A percentile compares a stretch with the other conserved stretches of the same genome.
Conservation (phyloP, 768 basidiomycete genomes). For the Rhodotorula toruloides region DNA sequence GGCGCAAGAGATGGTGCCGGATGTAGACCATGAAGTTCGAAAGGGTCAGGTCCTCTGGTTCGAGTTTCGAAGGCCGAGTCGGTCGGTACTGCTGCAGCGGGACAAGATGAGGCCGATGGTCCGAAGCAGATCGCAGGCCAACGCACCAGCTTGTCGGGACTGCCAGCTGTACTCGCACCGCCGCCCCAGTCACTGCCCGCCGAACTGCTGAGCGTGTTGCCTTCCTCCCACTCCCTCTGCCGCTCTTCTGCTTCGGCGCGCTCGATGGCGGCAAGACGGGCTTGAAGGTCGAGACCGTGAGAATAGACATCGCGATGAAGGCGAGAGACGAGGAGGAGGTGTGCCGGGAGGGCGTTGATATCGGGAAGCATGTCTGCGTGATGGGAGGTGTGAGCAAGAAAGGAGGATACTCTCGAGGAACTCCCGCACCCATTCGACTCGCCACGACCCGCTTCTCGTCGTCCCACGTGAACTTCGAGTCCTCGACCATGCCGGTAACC, state of each 20-base stretch:
- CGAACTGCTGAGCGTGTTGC: not conserved
- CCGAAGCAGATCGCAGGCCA: not conserved
- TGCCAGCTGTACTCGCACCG: not conserved
- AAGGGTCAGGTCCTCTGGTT: constrained; percentile 4
- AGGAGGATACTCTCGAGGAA: too few relatives aligned
- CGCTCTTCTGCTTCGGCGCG: not conserved
- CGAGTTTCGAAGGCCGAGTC: constrained; percentile 14
- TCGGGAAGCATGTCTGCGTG: not conserved
- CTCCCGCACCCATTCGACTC: constrained; percentile 8
- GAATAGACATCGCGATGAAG: constrained; percentile 7
- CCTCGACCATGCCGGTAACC: constrained; percentile 17
- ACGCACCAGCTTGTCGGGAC: not conserved
- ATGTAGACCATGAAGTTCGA: constrained; percentile 23
- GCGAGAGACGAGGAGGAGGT: not conserved
- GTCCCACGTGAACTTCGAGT: not conserved
- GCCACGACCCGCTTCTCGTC: constrained; percentile 4
- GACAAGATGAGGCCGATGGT: too few relatives aligned
- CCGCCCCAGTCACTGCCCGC: not conserved
- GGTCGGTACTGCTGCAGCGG: constrained; percentile 11
- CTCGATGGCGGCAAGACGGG: constrained; percentile 5
- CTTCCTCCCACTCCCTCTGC: not conserved
- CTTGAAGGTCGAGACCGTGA: constrained; percentile 1
- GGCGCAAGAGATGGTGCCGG: constrained; percentile 9
- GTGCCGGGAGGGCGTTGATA: not conserved
- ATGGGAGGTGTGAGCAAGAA: not conserved